A percentile compares a stretch with the other conserved stretches of the same genome.
phyloP scores from a whole-genome alignment of 2,329 filamentous ascomycete genomes.

The Venturia aucupariae region DNA sequence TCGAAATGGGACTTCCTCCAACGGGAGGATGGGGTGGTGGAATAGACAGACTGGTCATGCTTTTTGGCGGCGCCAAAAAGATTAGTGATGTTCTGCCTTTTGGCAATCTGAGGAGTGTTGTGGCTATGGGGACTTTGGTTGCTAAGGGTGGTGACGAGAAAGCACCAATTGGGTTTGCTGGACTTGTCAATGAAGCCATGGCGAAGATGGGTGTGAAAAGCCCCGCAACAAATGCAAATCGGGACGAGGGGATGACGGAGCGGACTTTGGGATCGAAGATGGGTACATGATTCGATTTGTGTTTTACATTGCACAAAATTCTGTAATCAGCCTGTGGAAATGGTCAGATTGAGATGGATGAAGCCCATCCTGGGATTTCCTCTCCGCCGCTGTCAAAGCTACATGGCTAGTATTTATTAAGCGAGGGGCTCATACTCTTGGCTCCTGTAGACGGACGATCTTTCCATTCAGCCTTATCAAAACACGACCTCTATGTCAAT shows the following conservation, averaged over 20 bases:
- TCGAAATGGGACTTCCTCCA: constrained; percentile 87
- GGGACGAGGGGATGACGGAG: background rate
- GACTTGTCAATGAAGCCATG: background rate
- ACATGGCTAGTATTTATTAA: too few relatives aligned
- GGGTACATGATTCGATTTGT: too few relatives aligned
- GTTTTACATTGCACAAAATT: too few relatives aligned
- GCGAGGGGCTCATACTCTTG: too few relatives aligned
- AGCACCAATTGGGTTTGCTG: background rate
- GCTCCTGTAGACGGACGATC: too few relatives aligned
- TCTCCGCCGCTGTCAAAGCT: too few relatives aligned
- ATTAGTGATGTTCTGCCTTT: constrained; percentile 86
- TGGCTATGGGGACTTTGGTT: constrained; percentile 25
- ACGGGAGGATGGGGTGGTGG: constrained; percentile 97
- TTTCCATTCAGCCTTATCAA: too few relatives aligned
- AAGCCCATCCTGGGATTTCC: too few relatives aligned
- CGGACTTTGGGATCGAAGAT: too few relatives aligned
- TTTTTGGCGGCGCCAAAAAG: constrained; percentile 67
- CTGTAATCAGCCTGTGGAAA: too few relatives aligned
- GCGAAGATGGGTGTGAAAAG: background rate
- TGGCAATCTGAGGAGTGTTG: constrained; percentile 63
- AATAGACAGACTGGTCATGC: constrained; percentile 83
- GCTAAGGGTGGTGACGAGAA: background rate
- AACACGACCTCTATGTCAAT: too few relatives aligned
- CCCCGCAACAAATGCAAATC: background rate
- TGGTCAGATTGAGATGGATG: too few relatives aligned